Conservation (phyloP, 2,329 filamentous ascomycete species). For the Penicillium sp. region DNA sequence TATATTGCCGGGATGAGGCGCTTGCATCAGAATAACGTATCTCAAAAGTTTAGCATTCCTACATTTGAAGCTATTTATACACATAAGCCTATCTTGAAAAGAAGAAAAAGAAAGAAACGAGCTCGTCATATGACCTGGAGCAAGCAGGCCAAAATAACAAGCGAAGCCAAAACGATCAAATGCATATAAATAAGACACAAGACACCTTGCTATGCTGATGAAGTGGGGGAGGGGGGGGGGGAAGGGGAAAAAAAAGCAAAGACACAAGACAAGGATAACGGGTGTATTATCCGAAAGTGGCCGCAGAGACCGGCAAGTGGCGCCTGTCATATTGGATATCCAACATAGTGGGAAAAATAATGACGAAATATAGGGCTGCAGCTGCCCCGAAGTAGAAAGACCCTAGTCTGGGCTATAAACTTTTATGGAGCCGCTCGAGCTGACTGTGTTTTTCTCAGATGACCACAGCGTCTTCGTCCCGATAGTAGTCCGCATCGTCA, state of each 20-base stretch:
- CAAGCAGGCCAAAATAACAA: not conserved
- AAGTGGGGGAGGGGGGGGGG: not conserved
- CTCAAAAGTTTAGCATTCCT: not conserved
- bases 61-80: not conserved
- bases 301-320: slow-evolving; percentile 12
- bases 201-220: slow-evolving; percentile 11
- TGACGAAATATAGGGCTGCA: slow-evolving; percentile 18
- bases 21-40: not conserved
- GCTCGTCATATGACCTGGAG: not conserved
- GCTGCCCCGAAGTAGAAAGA: slow-evolving; percentile 15
- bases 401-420: slow-evolving; percentile 10
- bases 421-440: slow-evolving; percentile 14
- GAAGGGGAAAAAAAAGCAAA: not conserved
- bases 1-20: not conserved
- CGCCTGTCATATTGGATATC: slow-evolving; percentile 17
- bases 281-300: not conserved
- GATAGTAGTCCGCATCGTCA: slow-evolving; percentile 40
- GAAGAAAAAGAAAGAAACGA: not conserved
- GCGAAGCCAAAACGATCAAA: not conserved
- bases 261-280: not conserved
- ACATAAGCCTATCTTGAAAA: not conserved
- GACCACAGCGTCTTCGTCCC: slow-evolving; percentile 24
- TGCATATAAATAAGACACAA: not conserved
- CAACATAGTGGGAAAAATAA: slow-evolving; percentile 4
- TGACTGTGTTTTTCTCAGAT: slow-evolving; percentile 17